Evolutionary conservation across 225 moss, liverwort and hornwort species (phyloP).

Genomic region (Neckera pumila): DNA sequence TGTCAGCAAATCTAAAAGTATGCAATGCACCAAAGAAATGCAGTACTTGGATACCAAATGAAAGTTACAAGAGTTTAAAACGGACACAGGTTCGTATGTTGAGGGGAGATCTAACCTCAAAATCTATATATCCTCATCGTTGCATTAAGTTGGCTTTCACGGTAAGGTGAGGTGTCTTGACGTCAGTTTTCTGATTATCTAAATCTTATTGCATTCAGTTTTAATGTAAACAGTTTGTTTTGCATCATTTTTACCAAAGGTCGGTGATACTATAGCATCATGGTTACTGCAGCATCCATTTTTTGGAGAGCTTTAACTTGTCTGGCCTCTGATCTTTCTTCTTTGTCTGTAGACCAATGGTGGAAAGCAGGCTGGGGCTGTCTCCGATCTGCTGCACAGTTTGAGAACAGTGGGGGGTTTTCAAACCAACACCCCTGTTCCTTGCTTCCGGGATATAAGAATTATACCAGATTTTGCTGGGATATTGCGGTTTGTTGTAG

Average conservation of each 20-base stretch:
- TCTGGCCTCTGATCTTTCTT: neutral
- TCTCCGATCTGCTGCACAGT: constrained; percentile 48
- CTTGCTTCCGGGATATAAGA: constrained; percentile 62
- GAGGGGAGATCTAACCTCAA: neutral
- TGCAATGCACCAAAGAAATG: neutral
- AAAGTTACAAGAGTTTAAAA: neutral
- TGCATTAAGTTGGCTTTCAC: neutral
- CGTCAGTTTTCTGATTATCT: neutral
- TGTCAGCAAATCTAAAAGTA: neutral
- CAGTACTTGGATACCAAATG: neutral
- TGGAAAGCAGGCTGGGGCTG: constrained; percentile 62
- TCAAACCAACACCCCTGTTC: constrained; percentile 24
- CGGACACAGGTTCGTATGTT: neutral
- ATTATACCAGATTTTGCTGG: constrained; percentile 79
- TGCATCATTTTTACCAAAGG: neutral
- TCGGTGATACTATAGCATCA: neutral
- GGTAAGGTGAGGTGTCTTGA: neutral
- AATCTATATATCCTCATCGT: neutral
- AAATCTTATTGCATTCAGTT: neutral
- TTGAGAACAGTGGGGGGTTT: constrained; percentile 42
- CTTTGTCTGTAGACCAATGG: constrained; percentile 68
- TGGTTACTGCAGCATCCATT: neutral
- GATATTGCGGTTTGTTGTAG: constrained; percentile 73
- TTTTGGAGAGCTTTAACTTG: neutral
- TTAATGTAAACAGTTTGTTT: neutral